Percentiles rank a stretch among this genome's conserved stretches.
phyloP scores from a whole-genome alignment of 148 eudicot genomes.

The Silene latifolia region DNA sequence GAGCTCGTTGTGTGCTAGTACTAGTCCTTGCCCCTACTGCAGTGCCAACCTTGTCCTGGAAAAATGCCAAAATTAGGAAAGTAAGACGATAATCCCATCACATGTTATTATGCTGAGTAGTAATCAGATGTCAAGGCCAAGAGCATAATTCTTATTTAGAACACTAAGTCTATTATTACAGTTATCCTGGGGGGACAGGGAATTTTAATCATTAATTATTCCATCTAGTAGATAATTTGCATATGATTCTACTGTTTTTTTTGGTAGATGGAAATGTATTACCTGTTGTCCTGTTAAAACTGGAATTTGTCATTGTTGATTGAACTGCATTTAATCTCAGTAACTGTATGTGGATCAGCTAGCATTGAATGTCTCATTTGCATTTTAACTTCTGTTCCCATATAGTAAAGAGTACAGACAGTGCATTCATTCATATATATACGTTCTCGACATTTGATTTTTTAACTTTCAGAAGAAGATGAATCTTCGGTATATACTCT shows the following conservation, averaged over 20 bases:
- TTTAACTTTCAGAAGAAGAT: neutral
- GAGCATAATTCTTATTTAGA: neutral
- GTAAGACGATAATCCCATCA: neutral
- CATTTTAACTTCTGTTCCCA: neutral
- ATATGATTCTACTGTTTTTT: neutral
- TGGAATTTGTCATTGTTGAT: neutral
- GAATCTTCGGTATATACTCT: neutral
- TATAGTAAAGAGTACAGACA: neutral
- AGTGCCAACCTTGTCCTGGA: neutral
- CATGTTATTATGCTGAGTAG: neutral
- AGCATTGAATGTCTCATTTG: neutral
- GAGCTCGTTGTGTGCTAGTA: neutral
- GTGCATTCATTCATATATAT: neutral
- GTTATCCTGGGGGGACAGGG: neutral
- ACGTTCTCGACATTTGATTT: neutral
- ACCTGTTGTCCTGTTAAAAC: conserved; percentile 2
- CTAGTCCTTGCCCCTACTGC: neutral
- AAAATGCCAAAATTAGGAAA: neutral
- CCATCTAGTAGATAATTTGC: neutral
- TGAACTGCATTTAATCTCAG: conserved; percentile 6
- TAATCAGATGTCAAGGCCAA: neutral
- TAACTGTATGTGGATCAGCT: neutral
- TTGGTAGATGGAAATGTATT: neutral
- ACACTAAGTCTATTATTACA: neutral
- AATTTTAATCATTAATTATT: conserved; percentile 3